Evolutionary conservation across 164 flowering plant species (phyloP), one percentile per base, ranked within the genome.

Genomic region (Paratinospora sagittata): DNA sequence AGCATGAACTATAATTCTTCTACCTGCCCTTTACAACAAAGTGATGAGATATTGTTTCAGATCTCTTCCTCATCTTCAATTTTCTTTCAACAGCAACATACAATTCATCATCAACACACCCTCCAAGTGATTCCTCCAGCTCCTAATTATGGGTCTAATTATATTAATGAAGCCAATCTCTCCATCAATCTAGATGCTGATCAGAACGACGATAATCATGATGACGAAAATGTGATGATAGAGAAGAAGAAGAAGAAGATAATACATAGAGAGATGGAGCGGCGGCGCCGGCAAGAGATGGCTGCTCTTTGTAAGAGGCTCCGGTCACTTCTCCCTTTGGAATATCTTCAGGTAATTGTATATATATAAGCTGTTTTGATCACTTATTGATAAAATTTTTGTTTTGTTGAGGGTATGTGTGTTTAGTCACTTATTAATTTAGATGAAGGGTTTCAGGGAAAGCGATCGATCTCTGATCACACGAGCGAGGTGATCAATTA

Each of bases 401-500:
- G 64, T 3, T 24, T n/a, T 30, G 34, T 30, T 30, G 34, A 30
- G 4, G 34, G 34, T 30, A 6, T 60, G 27, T 60, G 34, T 62
- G 45, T 13, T 34, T 36, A 12, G 19, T 21, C 24, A 52, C 7
- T 19, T 70, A 85, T 34, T 34, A 16, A 11, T 61, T 16, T 52
- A 52, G 3, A 10, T 8, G 65, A 27, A 62, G 26, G 27, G 57
- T 26, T 12, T 17, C 72, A 85, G 86, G 88, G 86, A 66, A 83
- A 80, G 78, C 74, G 82, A 16, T 80, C 86, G 3, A 68, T 69
- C 23, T 70, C 73, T 2, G 88, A 85, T 75, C 81, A 78, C 60
- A 71, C 83, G 68, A 55, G 72, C 23, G 83, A 80, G 76, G 85
- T 79, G 0, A 79, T 70, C 49, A 85, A 77, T 66, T 83, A 85